Percentiles rank a stretch among this genome's conserved stretches.
Conservation (phyloP, 75 land plant genomes). For the Selaginella moellendorffii region DNA sequence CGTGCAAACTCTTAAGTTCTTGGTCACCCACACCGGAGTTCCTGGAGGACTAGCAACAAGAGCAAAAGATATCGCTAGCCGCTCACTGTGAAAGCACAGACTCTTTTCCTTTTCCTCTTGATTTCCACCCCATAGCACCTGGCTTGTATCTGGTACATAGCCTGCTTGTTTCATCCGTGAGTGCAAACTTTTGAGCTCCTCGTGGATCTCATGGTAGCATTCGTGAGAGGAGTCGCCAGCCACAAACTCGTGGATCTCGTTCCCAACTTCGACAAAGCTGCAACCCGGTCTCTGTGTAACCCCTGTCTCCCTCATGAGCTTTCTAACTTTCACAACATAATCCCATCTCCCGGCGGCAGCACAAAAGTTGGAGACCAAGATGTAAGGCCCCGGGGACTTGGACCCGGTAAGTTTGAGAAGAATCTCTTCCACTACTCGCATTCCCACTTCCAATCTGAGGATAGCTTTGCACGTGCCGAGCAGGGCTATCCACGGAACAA, state of each 20-base stretch:
- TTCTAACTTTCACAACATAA: conserved; percentile 27
- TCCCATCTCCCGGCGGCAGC: conserved; percentile 32
- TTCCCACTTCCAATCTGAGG: conserved; percentile 30
- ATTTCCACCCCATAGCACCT: not conserved
- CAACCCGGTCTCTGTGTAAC: conserved; percentile 47
- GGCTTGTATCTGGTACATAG: not conserved
- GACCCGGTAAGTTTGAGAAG: conserved; percentile 31
- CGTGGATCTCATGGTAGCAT: not conserved
- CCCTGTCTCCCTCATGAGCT: conserved; percentile 36
- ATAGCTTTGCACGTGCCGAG: conserved; percentile 43
- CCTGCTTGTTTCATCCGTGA: not conserved
- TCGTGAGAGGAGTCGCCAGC: no score
- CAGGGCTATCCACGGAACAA: conserved; percentile 30
- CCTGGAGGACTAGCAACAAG: not conserved
- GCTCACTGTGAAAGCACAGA: not conserved
- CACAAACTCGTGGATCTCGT: no score
- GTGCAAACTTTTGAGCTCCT: not conserved
- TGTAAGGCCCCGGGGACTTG: conserved; percentile 38
- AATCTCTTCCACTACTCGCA: conserved; percentile 25
- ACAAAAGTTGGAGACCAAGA: conserved; percentile 36
- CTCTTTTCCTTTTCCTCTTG: not conserved
- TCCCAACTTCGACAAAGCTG: conserved; percentile 57
- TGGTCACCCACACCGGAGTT: not conserved
- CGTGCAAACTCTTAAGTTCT: not conserved
- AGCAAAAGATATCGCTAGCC: not conserved